Evolutionary conservation across 2,329 filamentous ascomycete species (phyloP).

Genomic region (Cladosporium sp.): DNA sequence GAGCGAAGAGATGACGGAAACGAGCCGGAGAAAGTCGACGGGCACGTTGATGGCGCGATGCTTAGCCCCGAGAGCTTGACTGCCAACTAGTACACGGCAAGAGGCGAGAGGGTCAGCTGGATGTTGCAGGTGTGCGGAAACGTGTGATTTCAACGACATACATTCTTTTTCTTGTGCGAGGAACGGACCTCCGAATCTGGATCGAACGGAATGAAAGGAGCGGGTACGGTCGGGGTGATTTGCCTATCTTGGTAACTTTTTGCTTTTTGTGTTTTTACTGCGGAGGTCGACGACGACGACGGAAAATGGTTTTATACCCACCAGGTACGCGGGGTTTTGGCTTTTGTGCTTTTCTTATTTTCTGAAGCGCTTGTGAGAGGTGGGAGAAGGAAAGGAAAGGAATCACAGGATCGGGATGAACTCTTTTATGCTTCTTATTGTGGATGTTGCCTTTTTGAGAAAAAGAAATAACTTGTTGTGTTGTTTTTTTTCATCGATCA

Average conservation of each 20-base stretch:
- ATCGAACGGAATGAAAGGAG: neutral
- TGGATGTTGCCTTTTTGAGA: too few relatives aligned
- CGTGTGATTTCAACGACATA: neutral
- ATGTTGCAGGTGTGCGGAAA: neutral
- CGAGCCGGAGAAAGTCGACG: constrained; percentile 63
- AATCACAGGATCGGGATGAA: too few relatives aligned
- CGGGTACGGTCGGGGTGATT: too few relatives aligned
- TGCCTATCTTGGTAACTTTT: neutral
- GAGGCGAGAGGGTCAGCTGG: neutral
- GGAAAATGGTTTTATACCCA: constrained; percentile 1
- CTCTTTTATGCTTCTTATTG: too few relatives aligned
- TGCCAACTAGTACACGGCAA: constrained; percentile 3
- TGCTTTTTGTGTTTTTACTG: neutral
- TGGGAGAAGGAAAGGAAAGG: too few relatives aligned
- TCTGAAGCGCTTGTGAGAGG: neutral
- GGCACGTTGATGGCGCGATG: constrained; percentile 68
- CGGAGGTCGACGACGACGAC: neutral
- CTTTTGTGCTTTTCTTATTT: neutral
- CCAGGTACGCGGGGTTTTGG: neutral
- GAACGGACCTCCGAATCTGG: neutral
- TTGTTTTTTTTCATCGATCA: too few relatives aligned
- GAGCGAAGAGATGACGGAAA: constrained; percentile 39
- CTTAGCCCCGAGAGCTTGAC: constrained; percentile 77
- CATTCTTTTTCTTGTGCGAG: neutral
- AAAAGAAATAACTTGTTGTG: too few relatives aligned